These are phyloP conservation scores for Cryptomeria japonica DNA, from an alignment of 75 land plant species.

Conservation along the genomic window DNA sequence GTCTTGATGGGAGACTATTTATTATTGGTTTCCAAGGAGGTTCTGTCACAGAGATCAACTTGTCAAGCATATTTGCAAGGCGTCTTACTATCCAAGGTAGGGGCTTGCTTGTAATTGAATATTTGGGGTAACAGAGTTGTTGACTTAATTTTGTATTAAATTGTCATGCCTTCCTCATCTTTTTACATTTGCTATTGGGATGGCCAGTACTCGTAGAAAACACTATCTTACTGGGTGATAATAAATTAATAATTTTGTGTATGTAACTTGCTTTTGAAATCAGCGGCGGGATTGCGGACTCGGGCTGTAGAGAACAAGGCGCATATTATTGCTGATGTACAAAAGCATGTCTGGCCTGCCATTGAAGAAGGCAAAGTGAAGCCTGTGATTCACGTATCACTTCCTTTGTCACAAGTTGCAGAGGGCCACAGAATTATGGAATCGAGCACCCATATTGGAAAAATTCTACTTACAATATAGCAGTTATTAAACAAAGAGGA, in stretches of 20 bases:
- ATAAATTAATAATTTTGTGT: not conserved
- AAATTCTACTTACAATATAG: slow-evolving; percentile 56
- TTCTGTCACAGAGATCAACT: slow-evolving; percentile 42
- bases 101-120: not conserved
- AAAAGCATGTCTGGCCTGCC: slow-evolving; percentile 91
- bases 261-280: slow-evolving; percentile 1
- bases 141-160: not conserved
- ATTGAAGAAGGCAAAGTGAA: slow-evolving; percentile 74
- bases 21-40: slow-evolving; percentile 82
- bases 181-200: not conserved
- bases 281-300: slow-evolving; percentile 80
- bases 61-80: slow-evolving; percentile 49
- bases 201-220: not conserved
- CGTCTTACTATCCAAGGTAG: slow-evolving; percentile 90
- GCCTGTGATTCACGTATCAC: slow-evolving; percentile 62
- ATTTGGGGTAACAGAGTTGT: not conserved
- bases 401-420: slow-evolving; percentile 68
- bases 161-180: not conserved
- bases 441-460: slow-evolving; percentile 83
- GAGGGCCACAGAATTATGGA: slow-evolving; percentile 81
- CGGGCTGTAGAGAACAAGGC: slow-evolving; percentile 73
- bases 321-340: slow-evolving; percentile 66
- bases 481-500: not conserved
- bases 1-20: slow-evolving; percentile 86
- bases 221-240: not conserved